Percentiles rank a stretch among this genome's conserved stretches.
Conservation (phyloP, 2,329 filamentous ascomycete genomes). For the Harringtonia lauricola region DNA sequence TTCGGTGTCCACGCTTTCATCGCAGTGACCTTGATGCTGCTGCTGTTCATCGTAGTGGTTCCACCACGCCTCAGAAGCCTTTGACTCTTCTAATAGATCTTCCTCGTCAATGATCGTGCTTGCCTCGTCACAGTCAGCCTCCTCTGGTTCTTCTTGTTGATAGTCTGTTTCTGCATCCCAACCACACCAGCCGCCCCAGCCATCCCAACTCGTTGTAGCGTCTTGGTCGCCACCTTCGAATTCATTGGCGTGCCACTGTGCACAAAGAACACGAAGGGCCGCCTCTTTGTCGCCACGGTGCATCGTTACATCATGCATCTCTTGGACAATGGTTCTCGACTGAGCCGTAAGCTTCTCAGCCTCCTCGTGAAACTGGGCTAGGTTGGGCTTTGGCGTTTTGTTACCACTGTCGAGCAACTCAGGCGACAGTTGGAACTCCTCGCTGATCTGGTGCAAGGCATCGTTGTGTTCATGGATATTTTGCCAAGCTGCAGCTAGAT, state of each 20-base stretch:
- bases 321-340: background rate
- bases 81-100: too few relatives aligned
- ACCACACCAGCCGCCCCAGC: constrained; percentile 8
- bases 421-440: background rate
- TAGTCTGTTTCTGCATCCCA: background rate
- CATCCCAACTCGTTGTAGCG: background rate
- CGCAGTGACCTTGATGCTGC: too few relatives aligned
- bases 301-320: background rate
- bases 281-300: background rate
- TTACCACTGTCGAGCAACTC: background rate
- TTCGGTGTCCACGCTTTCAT: too few relatives aligned
- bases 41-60: too few relatives aligned
- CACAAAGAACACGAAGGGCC: constrained; percentile 1
- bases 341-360: background rate
- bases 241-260: constrained; percentile 4
- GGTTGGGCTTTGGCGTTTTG: background rate
- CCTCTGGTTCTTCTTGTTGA: background rate
- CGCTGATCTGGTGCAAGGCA: background rate
- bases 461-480: background rate
- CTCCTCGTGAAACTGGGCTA: background rate
- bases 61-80: too few relatives aligned
- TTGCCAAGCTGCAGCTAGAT: background rate
- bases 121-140: too few relatives aligned
- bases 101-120: too few relatives aligned
- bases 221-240: background rate